These are phyloP conservation scores for Angophora floribunda DNA, from an alignment of 345 rosid genomes.

Conservation along the genomic window DNA sequence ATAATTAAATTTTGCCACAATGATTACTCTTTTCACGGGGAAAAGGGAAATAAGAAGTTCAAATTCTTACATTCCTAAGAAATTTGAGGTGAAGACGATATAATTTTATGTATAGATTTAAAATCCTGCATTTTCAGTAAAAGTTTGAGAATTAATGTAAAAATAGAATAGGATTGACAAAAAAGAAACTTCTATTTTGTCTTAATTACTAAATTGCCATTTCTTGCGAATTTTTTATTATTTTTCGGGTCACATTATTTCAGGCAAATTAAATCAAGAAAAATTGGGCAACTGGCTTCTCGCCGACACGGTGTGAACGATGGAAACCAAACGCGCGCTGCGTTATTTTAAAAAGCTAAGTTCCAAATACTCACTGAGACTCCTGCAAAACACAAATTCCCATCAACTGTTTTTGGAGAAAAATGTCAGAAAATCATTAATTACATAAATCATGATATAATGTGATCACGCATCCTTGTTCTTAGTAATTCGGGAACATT, in stretches of 20 bases:
- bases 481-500: neutral
- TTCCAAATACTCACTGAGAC: neutral
- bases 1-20: too few relatives aligned
- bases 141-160: too few relatives aligned
- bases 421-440: neutral
- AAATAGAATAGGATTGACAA: too few relatives aligned
- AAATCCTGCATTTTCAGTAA: too few relatives aligned
- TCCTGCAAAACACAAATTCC: neutral
- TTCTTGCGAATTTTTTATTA: neutral
- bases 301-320: neutral
- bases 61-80: too few relatives aligned
- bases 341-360: neutral
- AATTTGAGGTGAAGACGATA: too few relatives aligned
- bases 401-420: neutral
- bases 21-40: too few relatives aligned
- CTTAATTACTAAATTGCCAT: too few relatives aligned
- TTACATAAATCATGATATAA: neutral
- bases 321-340: neutral
- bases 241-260: neutral
- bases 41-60: too few relatives aligned
- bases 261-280: neutral
- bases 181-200: neutral
- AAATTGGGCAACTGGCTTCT: neutral
- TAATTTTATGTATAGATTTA: too few relatives aligned
- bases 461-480: fast-evolving